Base-by-base conservation (phyloP, 2,329 filamentous ascomycete genomes). In the Diplocarpon rosae region DNA sequence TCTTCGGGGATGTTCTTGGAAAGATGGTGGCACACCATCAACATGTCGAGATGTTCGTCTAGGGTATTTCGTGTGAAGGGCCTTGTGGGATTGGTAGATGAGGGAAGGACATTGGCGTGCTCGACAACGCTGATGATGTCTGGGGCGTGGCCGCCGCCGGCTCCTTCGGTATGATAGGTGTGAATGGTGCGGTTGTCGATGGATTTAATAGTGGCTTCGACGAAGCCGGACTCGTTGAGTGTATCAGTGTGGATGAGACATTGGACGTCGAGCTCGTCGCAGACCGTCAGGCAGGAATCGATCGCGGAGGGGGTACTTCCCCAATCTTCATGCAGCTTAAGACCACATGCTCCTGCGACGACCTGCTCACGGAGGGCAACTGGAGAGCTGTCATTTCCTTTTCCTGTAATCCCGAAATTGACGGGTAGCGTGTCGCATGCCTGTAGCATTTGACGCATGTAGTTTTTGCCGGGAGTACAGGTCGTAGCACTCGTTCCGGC, bases 321-420 rank as follows among this genome's bases (percentile, higher is more conserved):
- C 90, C 90, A 96, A 64, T 96, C 90, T 66, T 96, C 90, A 63
- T 96, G 90, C 6, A 96, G 71, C 64, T 96, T 96, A 48, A 96
- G 73, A 7, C 90, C 90, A 55, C 86, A 90, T 1, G 83, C 89
- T 9, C 90, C 90, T 0, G 90, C 90, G 44, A 75, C 67, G 46
- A 85, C 73, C 65, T 95, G 87, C 54, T 95, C 85, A 39, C 79
- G 76, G 2, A 96, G 72, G 9, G 83, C 84, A 2, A 65, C 62
- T 0, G 77, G 73, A 10, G 76, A 76, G 53, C 80, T 80, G 63
- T 96, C 90, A 60, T 94, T 95, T 48, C 90, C 90, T 68, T 96
- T 96, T 34, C 85, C 87, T 0, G 89, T 95, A 58, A 96, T 85
- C 31, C 88, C 90, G 44, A 90, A 69, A 62, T 96, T 96, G 52